Conservation (phyloP, 305 asterid species). For the Fraxinus velutina region DNA sequence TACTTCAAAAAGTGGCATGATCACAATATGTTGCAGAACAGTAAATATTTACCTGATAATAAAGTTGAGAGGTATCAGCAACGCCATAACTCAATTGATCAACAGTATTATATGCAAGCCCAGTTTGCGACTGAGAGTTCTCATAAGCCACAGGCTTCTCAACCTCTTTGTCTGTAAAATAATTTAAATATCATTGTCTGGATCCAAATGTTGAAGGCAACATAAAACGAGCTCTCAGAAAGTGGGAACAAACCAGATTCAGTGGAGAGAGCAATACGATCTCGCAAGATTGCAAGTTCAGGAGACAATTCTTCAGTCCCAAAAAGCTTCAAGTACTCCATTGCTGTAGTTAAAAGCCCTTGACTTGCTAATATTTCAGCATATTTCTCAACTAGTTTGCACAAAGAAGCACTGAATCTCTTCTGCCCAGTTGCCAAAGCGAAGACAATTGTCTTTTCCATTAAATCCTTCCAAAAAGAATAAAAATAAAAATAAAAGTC, state of each 20-base stretch:
- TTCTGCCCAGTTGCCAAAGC: conserved; percentile 95
- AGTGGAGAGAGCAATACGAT: conserved; percentile 76
- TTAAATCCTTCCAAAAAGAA: conserved; percentile 64
- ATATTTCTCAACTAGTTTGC: conserved; percentile 90
- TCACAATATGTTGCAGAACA: not conserved
- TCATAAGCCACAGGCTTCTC: conserved; percentile 49
- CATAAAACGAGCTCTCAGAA: not conserved
- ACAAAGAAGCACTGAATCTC: conserved; percentile 76
- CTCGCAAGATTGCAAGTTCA: conserved; percentile 80
- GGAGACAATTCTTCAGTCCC: conserved; percentile 88
- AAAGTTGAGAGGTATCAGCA: conserved; percentile 56
- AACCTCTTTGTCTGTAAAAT: conserved; percentile 54
- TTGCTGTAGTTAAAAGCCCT: conserved; percentile 91
- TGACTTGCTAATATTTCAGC: conserved; percentile 97
- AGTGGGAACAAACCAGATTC: conserved; percentile 57
- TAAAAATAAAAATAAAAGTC: conserved; percentile 13
- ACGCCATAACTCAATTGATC: conserved; percentile 57
- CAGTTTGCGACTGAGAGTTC: conserved; percentile 43
- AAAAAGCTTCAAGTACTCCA: conserved; percentile 90
- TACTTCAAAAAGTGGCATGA: not conserved
- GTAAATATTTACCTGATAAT: conserved; percentile 55
- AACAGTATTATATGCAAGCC: conserved; percentile 40
- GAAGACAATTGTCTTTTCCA: conserved; percentile 94
- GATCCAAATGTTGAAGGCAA: not conserved
- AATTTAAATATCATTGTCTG: conserved; percentile 2